A percentile compares a stretch with the other conserved stretches of the same genome.
Evolutionary conservation across 306 rosid genomes (phyloP).

Genomic region (Begonia loranthoides): DNA sequence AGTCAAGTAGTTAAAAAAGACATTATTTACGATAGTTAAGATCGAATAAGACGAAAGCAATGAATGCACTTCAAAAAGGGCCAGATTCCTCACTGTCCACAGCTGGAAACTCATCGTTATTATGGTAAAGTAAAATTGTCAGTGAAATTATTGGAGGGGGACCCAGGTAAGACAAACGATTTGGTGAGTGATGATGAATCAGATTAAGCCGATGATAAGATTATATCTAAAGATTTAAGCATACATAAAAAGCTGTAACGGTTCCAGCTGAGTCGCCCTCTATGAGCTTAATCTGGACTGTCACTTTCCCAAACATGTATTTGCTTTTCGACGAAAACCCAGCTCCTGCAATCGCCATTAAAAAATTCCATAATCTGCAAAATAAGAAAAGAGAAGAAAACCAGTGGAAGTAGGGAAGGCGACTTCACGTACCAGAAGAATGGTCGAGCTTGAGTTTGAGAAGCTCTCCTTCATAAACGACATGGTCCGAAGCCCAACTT

Average conservation of each 20-base stretch:
- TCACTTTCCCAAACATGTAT: slow-evolving; percentile 84
- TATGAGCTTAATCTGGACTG: slow-evolving; percentile 62
- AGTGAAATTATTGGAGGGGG: no score
- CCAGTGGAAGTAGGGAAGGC: neutral
- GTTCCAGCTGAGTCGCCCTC: slow-evolving; percentile 99
- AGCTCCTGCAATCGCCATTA: slow-evolving; percentile 44
- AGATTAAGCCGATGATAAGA: neutral
- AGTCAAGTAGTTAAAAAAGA: no score
- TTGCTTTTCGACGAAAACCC: slow-evolving; percentile 80
- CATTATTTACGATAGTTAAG: no score
- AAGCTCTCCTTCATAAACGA: slow-evolving; percentile 61
- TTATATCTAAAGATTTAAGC: slow-evolving; percentile 3
- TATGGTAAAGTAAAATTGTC: no score
- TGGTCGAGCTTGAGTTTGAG: slow-evolving; percentile 76
- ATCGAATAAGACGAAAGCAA: no score
- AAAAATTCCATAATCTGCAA: no score
- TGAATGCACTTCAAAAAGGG: no score
- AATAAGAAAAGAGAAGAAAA: neutral
- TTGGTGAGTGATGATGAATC: neutral
- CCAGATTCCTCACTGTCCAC: no score
- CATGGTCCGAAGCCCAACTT: slow-evolving; percentile 81
- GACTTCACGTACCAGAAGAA: slow-evolving; percentile 41
- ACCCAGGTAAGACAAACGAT: no score
- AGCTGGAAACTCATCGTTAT: no score
- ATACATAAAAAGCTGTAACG: slow-evolving; percentile 88